phyloP scores from a whole-genome alignment of 1,139 yeast genomes.

The Blastobotrys raffinosifermentans region DNA sequence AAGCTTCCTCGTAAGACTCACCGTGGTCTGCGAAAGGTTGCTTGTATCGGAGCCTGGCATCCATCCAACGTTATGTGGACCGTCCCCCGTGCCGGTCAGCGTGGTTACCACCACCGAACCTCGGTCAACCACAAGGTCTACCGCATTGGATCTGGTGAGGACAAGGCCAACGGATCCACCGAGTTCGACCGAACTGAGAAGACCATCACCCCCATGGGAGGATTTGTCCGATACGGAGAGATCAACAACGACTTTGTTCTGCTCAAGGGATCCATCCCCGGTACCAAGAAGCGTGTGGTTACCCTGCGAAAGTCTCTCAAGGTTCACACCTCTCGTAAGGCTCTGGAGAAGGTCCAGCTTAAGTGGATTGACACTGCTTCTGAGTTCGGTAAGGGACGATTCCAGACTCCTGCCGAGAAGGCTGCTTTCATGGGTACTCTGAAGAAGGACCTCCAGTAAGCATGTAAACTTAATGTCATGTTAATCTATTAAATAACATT shows the following conservation, averaged over 20 bases:
- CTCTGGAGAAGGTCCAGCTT: slow-evolving; percentile 91
- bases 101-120: slow-evolving; percentile 99
- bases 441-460: slow-evolving; percentile 99
- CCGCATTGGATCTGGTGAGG: slow-evolving; percentile 97
- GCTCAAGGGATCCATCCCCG: slow-evolving; percentile 99
- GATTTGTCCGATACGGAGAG: slow-evolving; percentile 98
- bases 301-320: slow-evolving; percentile 98
- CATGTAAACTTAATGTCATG: no score
- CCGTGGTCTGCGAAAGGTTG: slow-evolving; percentile 99
- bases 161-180: slow-evolving; percentile 92
- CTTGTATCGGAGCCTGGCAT: slow-evolving; percentile 99
- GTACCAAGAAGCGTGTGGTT: slow-evolving; percentile 98
- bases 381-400: slow-evolving; percentile 99
- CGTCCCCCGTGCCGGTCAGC: slow-evolving; percentile 99
- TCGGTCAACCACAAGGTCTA: slow-evolving; percentile 99
- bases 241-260: slow-evolving; percentile 96
- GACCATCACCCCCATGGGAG: slow-evolving; percentile 99
- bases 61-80: slow-evolving; percentile 99
- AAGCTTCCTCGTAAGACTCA: slow-evolving; percentile 99
- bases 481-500: no score
- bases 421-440: slow-evolving; percentile 99
- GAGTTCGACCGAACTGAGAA: slow-evolving; percentile 99
- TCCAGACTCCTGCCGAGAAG: slow-evolving; percentile 99
- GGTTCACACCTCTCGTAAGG: slow-evolving; percentile 97
- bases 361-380: slow-evolving; percentile 99